A percentile compares a stretch with the other conserved stretches of the same genome.
Conservation (phyloP, 192 early-diverging fungal species). For the Oehlia diaphana region DNA sequence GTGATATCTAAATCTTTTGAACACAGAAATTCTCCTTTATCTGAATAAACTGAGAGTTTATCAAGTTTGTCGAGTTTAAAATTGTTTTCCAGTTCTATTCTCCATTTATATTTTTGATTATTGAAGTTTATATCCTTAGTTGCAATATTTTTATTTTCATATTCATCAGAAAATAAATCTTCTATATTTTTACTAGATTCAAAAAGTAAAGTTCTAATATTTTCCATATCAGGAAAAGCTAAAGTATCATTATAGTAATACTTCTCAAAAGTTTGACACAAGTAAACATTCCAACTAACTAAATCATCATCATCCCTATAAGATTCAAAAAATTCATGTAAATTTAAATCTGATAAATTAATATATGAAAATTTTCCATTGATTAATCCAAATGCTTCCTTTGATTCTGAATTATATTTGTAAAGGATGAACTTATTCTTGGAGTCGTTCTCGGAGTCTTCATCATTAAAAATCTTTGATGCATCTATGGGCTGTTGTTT, state of each 20-base stretch:
- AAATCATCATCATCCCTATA: neutral
- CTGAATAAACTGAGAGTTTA: neutral
- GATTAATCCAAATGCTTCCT: neutral
- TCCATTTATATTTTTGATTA: neutral
- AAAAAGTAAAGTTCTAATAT: neutral
- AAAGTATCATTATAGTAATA: neutral
- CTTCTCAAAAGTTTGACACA: neutral
- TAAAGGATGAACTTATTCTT: neutral
- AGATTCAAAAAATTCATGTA: neutral
- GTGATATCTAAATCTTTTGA: too few relatives aligned
- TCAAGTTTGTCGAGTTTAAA: too few relatives aligned
- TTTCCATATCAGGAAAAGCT: neutral
- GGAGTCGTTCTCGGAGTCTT: too few relatives aligned
- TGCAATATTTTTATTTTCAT: too few relatives aligned
- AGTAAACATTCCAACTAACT: neutral
- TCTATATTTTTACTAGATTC: too few relatives aligned
- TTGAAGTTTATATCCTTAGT: neutral
- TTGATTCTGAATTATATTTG: neutral
- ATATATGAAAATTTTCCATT: neutral
- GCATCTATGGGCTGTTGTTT: neutral
- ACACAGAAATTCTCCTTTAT: neutral
- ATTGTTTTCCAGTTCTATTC: neutral
- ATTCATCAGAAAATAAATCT: neutral
- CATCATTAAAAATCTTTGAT: neutral
- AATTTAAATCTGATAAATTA: neutral